A percentile compares a stretch with the other conserved stretches of the same genome.
Conservation (phyloP, 2,329 filamentous ascomycete genomes). For the Xylaria sp. region DNA sequence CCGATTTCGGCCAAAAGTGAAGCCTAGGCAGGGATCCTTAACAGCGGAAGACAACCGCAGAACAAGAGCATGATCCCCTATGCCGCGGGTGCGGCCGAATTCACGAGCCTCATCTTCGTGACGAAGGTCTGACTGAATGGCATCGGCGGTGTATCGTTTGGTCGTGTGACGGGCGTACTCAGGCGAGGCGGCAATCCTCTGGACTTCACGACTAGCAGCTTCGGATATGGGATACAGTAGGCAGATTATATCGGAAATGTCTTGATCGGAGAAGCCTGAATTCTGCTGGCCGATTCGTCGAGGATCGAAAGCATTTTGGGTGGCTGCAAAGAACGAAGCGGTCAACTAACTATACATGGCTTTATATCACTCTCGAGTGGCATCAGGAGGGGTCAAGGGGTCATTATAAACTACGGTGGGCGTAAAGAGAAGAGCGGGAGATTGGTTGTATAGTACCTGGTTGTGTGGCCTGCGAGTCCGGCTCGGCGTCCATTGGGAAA, state of each 20-base stretch:
- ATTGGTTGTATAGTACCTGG: constrained; percentile 37
- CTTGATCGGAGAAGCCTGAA: constrained; percentile 83
- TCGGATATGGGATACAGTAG: constrained; percentile 83
- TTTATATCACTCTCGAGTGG: background rate
- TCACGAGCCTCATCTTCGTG: constrained; percentile 62
- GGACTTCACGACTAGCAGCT: constrained; percentile 77
- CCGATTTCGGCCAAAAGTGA: constrained; percentile 84
- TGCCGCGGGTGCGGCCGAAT: constrained; percentile 64
- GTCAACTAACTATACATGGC: constrained; percentile 20
- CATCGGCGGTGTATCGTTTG: constrained; percentile 60
- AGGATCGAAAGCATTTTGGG: constrained; percentile 84
- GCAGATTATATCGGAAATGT: constrained; percentile 89
- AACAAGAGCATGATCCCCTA: constrained; percentile 76
- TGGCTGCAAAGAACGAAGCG: constrained; percentile 63
- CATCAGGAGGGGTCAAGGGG: background rate
- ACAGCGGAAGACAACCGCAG: constrained; percentile 80
- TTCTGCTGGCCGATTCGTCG: constrained; percentile 82
- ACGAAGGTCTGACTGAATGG: constrained; percentile 63
- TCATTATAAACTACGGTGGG: background rate
- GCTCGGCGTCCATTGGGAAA: constrained; percentile 47
- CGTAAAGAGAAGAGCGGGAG: background rate
- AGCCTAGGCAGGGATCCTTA: constrained; percentile 77
- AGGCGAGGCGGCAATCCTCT: constrained; percentile 56
- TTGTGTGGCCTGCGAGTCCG: constrained; percentile 50
- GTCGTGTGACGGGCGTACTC: constrained; percentile 63